A percentile compares a stretch with the other conserved stretches of the same genome.
Conservation (phyloP, 1,284 basidiomycete genomes). For the Pseudozyma hubeiensis region DNA sequence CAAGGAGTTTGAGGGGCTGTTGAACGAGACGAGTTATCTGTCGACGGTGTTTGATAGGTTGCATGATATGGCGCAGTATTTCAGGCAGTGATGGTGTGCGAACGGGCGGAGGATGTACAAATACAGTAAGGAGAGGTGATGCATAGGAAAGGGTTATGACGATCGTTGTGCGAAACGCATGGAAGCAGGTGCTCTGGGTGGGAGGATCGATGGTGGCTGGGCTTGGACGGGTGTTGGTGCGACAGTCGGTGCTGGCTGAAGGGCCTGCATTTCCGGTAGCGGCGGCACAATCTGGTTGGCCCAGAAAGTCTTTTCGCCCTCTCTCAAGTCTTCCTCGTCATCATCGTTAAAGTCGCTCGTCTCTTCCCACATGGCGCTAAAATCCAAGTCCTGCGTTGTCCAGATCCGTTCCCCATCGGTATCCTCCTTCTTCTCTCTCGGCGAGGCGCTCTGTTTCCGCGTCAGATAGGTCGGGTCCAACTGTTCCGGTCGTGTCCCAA, state of each 20-base stretch:
- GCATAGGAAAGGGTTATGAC: background rate
- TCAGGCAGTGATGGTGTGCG: conserved; percentile 38
- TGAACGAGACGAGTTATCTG: conserved; percentile 95
- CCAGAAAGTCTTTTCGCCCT: conserved; percentile 24
- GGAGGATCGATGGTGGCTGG: conserved; percentile 3
- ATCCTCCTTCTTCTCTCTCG: conserved; percentile 6
- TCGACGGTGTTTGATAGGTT: conserved; percentile 79
- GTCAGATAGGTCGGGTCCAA: conserved; percentile 31
- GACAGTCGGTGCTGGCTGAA: background rate
- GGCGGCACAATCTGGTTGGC: conserved; percentile 9
- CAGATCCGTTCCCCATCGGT: conserved; percentile 29
- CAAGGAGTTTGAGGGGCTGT: conserved; percentile 90
- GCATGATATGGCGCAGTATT: conserved; percentile 68
- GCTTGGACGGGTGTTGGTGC: background rate
- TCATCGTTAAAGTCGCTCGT: conserved; percentile 51
- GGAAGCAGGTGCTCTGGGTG: conserved; percentile 28
- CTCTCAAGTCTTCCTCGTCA: conserved; percentile 27
- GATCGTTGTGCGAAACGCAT: conserved; percentile 24
- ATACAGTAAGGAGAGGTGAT: conserved; percentile 24
- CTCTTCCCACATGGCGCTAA: conserved; percentile 47
- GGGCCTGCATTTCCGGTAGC: background rate
- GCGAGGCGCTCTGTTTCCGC: conserved; percentile 3
- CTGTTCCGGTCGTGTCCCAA: conserved; percentile 34
- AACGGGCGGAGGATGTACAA: conserved; percentile 12
- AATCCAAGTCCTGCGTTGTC: conserved; percentile 44